These are phyloP conservation scores for Dalbergia oliveri DNA, from an alignment of 306 rosid genomes.

Conservation along the genomic window DNA sequence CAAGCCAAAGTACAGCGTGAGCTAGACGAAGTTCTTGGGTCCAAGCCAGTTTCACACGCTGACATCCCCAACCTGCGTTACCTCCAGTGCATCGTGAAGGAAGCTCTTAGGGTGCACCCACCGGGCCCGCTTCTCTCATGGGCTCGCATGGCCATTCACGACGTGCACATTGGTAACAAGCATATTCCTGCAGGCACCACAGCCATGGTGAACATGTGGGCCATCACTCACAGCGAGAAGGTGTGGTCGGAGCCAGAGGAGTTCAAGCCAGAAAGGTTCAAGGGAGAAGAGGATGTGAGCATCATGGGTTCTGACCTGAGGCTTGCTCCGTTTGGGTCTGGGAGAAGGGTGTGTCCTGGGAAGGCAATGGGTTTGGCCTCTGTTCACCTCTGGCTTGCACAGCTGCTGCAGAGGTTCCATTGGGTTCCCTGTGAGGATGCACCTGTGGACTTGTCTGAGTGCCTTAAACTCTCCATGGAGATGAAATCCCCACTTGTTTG, in stretches of 20 bases:
- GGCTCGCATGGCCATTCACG: conserved; percentile 81
- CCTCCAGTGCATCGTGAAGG: conserved; percentile 75
- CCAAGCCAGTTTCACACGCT: conserved; percentile 46
- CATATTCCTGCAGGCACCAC: conserved; percentile 74
- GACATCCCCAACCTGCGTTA: conserved; percentile 71
- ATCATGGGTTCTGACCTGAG: conserved; percentile 77
- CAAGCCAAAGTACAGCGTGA: conserved; percentile 71
- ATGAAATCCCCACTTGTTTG: conserved; percentile 76
- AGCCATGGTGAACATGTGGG: conserved; percentile 90
- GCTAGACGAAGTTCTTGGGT: conserved; percentile 51
- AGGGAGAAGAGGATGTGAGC: conserved; percentile 41
- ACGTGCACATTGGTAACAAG: conserved; percentile 58
- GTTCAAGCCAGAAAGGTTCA: conserved; percentile 71
- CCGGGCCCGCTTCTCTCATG: conserved; percentile 87
- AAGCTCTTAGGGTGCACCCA: conserved; percentile 75
- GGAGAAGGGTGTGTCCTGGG: conserved; percentile 85
- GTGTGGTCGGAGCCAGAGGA: conserved; percentile 60
- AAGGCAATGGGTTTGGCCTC: conserved; percentile 84
- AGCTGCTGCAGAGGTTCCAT: conserved; percentile 63
- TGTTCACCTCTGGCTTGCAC: conserved; percentile 80
- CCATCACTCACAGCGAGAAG: conserved; percentile 65
- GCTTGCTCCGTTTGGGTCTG: conserved; percentile 83
- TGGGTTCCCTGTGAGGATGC: conserved; percentile 50
- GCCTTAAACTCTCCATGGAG: conserved; percentile 80
- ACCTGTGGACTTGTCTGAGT: conserved; percentile 63